Evolutionary conservation across 1,139 yeast genomes (phyloP), one percentile per base, ranked within the genome.

Genomic region (Sugiyamaella neomexicana): DNA sequence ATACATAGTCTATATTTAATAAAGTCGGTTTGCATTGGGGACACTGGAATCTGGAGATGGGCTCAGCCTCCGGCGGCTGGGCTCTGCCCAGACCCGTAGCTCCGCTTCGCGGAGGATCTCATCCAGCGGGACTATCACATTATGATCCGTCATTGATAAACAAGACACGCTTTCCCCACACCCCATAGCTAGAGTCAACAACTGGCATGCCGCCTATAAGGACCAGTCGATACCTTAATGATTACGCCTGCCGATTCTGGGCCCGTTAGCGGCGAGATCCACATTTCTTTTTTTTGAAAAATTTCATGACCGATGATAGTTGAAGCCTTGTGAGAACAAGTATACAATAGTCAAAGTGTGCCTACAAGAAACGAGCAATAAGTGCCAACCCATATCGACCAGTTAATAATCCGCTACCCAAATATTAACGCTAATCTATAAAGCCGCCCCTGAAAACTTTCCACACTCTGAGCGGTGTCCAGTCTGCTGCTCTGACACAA

Each of bases 261-360:
- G 38, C 27, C 50, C 50, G 50, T 46, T 46, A 46, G 37, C 50
- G 50, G 50, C 36, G 43, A n/a, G 34, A 9, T 5, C 15, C 16
- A 13, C 27, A 4, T 46, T 46, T n/a, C 50, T 46, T 46, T 46
- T 46, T 37, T 46, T 46, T 46, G 50, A 38, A 37, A 46, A 46
- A 46, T 46, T 46, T 37, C 25, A 13, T 12, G n/a, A n/a, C n/a
- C n/a, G n/a, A n/a, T n/a, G n/a, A n/a, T 9, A 29, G 25, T 5
- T 20, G 5, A 20, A 20, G n/a, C n/a, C n/a, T n/a, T n/a, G n/a
- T n/a, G n/a, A n/a, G n/a, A 27, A 9, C 31, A 6, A 27, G 31
- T 27, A 27, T 27, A 5, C 31, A 27, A n/a, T n/a, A n/a, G n/a
- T n/a, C 31, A 27, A 9, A 27, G 31, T 10, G 23, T 42, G 25